Conservation (phyloP, 2,329 filamentous ascomycete genomes). For the Alternaria viburni region DNA sequence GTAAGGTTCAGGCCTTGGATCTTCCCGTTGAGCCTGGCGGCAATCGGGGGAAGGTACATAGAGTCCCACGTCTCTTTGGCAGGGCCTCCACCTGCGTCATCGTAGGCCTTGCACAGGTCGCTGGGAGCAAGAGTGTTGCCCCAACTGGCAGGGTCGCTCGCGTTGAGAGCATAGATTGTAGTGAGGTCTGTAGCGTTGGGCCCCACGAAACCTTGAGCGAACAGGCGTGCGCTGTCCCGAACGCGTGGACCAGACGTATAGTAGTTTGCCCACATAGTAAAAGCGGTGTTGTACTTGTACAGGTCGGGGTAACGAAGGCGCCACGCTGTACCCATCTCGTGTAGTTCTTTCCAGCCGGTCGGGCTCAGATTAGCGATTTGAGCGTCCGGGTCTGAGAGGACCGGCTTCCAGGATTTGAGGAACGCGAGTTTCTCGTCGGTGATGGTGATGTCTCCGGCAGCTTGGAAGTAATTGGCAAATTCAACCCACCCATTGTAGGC, state of each 20-base stretch:
- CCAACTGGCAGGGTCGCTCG: conserved; percentile 59
- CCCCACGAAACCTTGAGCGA: conserved; percentile 67
- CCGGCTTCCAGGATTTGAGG: conserved; percentile 64
- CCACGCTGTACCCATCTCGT: conserved; percentile 62
- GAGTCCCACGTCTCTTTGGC: conserved; percentile 57
- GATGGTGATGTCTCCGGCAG: conserved; percentile 57
- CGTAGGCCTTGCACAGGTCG: conserved; percentile 67
- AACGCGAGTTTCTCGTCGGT: conserved; percentile 61
- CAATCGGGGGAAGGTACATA: conserved; percentile 61
- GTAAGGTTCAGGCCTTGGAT: conserved; percentile 64
- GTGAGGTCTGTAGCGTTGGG: conserved; percentile 61
- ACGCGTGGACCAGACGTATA: conserved; percentile 62
- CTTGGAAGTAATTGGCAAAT: conserved; percentile 57
- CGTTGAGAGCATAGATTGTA: conserved; percentile 65
- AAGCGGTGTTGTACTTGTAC: conserved; percentile 56
- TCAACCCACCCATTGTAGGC: conserved; percentile 64
- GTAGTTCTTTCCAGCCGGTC: conserved; percentile 68
- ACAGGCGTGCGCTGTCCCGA: conserved; percentile 67
- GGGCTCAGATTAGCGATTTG: conserved; percentile 66
- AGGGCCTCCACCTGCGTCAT: conserved; percentile 59
- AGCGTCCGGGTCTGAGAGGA: conserved; percentile 59
- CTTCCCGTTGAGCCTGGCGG: conserved; percentile 60
- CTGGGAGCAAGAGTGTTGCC: conserved; percentile 70
- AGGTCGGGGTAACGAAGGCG: conserved; percentile 56
- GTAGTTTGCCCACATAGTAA: conserved; percentile 70